phyloP scores from a whole-genome alignment of 2,329 filamentous ascomycete genomes.

The Cladosporium sphaerospermum region DNA sequence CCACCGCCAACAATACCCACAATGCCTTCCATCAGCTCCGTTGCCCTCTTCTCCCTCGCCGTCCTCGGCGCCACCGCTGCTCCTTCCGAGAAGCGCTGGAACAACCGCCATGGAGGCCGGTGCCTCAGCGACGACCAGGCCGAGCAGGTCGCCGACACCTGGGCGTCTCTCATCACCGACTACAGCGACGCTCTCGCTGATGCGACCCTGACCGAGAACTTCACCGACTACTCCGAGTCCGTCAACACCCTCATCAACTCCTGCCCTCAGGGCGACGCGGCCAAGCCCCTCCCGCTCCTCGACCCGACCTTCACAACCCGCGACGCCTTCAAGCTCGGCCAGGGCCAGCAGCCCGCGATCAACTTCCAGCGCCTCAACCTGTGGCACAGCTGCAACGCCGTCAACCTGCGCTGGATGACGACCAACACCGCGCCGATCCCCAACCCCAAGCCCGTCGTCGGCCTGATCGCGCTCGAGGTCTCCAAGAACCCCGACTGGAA shows the following conservation, averaged over 20 bases:
- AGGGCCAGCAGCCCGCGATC: conserved; percentile 26
- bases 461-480: conserved; percentile 24
- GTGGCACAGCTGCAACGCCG: conserved; percentile 25
- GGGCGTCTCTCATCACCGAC: conserved; percentile 24
- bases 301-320: conserved; percentile 24
- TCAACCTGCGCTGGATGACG: conserved; percentile 27
- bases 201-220: conserved; percentile 20
- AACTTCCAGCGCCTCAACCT: conserved; percentile 27
- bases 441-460: conserved; percentile 22
- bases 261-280: conserved; percentile 24
- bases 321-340: conserved; percentile 23
- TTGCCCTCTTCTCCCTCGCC: conserved; percentile 14
- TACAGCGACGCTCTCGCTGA: conserved; percentile 23
- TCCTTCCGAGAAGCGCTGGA: neutral
- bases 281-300: conserved; percentile 18
- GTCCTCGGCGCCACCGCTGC: conserved; percentile 15
- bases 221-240: conserved; percentile 29
- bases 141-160: conserved; percentile 24
- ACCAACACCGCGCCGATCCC: conserved; percentile 26
- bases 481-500: conserved; percentile 15
- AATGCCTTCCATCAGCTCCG: conserved; percentile 16
- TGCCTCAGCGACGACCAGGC: conserved; percentile 23
- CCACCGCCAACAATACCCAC: neutral
- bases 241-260: conserved; percentile 30
- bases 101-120: neutral